Conservation (phyloP, 805 yeast species). For the Nakazawaea wyomingensis region DNA sequence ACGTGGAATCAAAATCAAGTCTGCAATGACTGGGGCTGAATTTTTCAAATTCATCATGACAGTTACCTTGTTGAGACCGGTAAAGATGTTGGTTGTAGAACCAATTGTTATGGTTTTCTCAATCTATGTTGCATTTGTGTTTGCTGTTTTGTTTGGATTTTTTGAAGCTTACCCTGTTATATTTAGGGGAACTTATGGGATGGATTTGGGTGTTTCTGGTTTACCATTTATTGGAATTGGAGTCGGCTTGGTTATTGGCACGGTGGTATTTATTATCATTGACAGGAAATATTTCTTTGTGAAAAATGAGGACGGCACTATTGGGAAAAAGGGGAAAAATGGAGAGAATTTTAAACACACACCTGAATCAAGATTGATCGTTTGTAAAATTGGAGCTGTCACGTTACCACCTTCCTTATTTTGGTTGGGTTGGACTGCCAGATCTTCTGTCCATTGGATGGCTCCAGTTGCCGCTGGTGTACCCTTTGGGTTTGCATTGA, state of each 20-base stretch:
- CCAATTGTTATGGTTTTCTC: constrained; percentile 72
- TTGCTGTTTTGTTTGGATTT: constrained; percentile 75
- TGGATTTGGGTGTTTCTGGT: constrained; percentile 60
- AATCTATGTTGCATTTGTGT: constrained; percentile 65
- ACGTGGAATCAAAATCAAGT: constrained; percentile 47
- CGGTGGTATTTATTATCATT: constrained; percentile 40
- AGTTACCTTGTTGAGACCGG: constrained; percentile 54
- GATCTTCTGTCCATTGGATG: constrained; percentile 63
- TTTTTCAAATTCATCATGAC: constrained; percentile 41
- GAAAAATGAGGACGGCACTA: constrained; percentile 56
- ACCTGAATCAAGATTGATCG: constrained; percentile 57
- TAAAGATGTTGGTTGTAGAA: constrained; percentile 64
- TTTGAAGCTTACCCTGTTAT: constrained; percentile 77
- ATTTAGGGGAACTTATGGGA: constrained; percentile 57
- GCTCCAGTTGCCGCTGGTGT: constrained; percentile 73
- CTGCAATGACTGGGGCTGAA: constrained; percentile 26
- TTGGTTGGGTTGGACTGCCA: constrained; percentile 81
- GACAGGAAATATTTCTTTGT: constrained; percentile 49
- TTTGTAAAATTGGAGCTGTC: constrained; percentile 64
- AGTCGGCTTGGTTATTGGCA: constrained; percentile 57
- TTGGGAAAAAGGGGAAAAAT: constrained; percentile 47
- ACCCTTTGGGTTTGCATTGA: constrained; percentile 71
- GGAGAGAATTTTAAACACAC: constrained; percentile 50
- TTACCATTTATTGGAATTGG: constrained; percentile 70
- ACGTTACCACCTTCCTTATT: constrained; percentile 64